These are phyloP conservation scores for Echeveria elegans DNA, from an alignment of 164 flowering plant genomes.

Conservation along the genomic window DNA sequence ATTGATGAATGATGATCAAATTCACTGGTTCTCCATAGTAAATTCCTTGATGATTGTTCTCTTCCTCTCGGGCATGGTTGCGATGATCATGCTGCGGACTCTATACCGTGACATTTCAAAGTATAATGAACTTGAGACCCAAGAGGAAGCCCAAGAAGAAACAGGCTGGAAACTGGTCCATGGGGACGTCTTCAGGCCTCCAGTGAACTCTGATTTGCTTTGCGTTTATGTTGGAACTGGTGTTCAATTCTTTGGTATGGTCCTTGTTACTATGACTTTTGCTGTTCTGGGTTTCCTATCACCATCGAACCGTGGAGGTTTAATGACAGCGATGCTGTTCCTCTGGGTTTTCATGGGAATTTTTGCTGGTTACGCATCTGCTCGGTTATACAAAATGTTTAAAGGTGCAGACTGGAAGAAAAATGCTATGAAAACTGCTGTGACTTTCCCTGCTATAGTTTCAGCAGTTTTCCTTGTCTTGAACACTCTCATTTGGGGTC, in stretches of 20 bases:
- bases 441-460: background rate
- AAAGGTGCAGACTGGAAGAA: constrained; percentile 11
- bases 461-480: constrained; percentile 6
- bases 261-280: constrained; percentile 8
- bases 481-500: constrained; percentile 10
- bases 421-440: constrained; percentile 10
- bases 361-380: constrained; percentile 8
- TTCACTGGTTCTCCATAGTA: constrained; percentile 12
- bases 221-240: constrained; percentile 11
- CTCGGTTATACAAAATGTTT: constrained; percentile 8
- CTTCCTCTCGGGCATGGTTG: constrained; percentile 10
- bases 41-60: constrained; percentile 12
- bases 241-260: constrained; percentile 11
- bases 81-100: constrained; percentile 10
- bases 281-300: constrained; percentile 10
- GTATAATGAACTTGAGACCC: constrained; percentile 12
- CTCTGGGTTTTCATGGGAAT: constrained; percentile 10
- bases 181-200: constrained; percentile 10
- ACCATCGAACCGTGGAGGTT: constrained; percentile 11
- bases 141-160: constrained; percentile 11
- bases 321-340: constrained; percentile 8
- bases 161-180: constrained; percentile 10
- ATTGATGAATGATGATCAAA: constrained; percentile 10
- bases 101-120: constrained; percentile 10
- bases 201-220: constrained; percentile 9